Conservation (phyloP, 1,139 yeast genomes). For the Torulaspora pretoriensis region DNA sequence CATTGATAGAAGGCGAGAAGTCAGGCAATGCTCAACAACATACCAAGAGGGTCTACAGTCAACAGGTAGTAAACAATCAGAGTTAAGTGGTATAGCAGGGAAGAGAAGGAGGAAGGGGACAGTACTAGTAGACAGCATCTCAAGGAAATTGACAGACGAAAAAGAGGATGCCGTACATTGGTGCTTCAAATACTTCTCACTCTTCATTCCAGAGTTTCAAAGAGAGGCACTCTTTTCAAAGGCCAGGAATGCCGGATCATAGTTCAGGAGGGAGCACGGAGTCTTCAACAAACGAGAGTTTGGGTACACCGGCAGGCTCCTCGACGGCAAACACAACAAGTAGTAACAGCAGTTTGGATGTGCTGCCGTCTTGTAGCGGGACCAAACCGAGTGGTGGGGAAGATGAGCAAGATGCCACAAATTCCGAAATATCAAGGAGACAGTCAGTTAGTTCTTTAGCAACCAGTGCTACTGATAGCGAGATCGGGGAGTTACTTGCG, state of each 20-base stretch:
- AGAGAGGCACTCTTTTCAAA: slow-evolving; percentile 17
- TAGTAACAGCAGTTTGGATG: slow-evolving; percentile 5
- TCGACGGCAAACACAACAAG: slow-evolving; percentile 12
- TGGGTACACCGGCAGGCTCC: slow-evolving; percentile 10
- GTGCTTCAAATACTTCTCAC: slow-evolving; percentile 18
- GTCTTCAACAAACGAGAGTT: slow-evolving; percentile 6
- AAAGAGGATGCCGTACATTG: slow-evolving; percentile 22
- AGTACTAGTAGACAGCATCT: background rate
- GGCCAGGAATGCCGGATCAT: slow-evolving; percentile 5
- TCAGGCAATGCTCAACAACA: background rate
- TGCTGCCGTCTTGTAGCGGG: background rate
- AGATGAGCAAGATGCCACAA: slow-evolving; percentile 1
- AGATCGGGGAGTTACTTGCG: slow-evolving; percentile 41
- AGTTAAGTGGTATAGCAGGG: background rate
- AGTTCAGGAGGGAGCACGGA: slow-evolving; percentile 7
- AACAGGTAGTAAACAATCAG: background rate
- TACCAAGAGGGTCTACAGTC: background rate
- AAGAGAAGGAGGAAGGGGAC: background rate
- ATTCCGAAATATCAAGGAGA: slow-evolving; percentile 3
- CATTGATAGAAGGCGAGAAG: background rate
- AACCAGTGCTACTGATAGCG: slow-evolving; percentile 17
- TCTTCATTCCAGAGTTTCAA: slow-evolving; percentile 16
- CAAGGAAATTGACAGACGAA: background rate
- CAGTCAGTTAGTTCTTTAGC: slow-evolving; percentile 14
- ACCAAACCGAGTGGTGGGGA: background rate